Conservation (phyloP, 768 basidiomycete species). For the Boletus pseudopeckii region DNA sequence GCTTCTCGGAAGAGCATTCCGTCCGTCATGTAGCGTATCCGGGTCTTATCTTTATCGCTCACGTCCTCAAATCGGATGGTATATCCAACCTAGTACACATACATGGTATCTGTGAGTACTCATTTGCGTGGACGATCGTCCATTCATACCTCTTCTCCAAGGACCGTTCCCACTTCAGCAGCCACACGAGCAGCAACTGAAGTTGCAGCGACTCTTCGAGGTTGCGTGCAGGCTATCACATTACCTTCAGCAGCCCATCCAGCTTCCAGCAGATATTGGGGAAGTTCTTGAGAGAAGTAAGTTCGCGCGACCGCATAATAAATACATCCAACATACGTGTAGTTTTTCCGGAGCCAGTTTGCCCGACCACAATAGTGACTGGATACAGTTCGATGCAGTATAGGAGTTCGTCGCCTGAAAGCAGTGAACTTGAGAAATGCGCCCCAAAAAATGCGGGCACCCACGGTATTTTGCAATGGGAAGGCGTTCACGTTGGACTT, state of each 20-base stretch:
- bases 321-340: constrained; percentile 63
- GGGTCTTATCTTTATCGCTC: constrained; percentile 76
- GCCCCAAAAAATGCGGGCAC: constrained; percentile 18
- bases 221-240: constrained; percentile 91
- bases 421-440: not conserved
- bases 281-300: constrained; percentile 61
- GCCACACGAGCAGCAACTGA: constrained; percentile 91
- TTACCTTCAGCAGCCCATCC: constrained; percentile 87
- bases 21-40: constrained; percentile 95
- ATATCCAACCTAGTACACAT: constrained; percentile 77
- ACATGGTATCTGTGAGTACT: constrained; percentile 5
- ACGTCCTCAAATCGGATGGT: constrained; percentile 96
- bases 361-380: constrained; percentile 85
- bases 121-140: not conserved
- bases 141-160: constrained; percentile 77
- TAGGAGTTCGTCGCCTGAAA: constrained; percentile 69
- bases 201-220: constrained; percentile 90
- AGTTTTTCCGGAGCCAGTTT: constrained; percentile 97
- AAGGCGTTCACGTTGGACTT: constrained; percentile 73
- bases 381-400: constrained; percentile 82
- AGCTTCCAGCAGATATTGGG: constrained; percentile 90
- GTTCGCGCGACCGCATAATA: not conserved
- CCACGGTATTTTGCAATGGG: constrained; percentile 89
- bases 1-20: constrained; percentile 97
- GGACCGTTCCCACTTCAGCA: constrained; percentile 79